Evolutionary conservation across 495 filamentous ascomycete genomes (phyloP).

Genomic region (Penicillium pancosmium): DNA sequence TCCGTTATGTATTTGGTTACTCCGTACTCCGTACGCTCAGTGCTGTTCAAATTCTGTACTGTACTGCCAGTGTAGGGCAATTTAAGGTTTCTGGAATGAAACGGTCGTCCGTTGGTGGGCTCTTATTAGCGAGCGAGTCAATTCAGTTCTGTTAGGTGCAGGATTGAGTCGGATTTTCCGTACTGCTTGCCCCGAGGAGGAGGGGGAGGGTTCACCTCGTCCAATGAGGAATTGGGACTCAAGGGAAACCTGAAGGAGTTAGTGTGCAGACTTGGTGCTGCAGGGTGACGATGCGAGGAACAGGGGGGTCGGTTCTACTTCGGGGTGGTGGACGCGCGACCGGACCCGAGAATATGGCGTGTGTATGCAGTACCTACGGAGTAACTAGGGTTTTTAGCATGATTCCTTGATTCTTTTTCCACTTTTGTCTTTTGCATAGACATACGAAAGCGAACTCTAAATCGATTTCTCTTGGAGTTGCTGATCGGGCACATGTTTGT

Average conservation of each 20-base stretch:
- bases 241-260: not conserved
- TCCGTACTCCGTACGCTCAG: not conserved
- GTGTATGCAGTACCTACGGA: too few relatives aligned
- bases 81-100: constrained; percentile 6
- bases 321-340: not conserved
- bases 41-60: too few relatives aligned
- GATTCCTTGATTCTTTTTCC: too few relatives aligned
- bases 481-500: not conserved
- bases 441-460: too few relatives aligned
- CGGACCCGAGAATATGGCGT: not conserved
- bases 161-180: not conserved
- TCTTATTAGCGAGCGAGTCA: not conserved
- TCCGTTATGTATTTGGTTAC: too few relatives aligned
- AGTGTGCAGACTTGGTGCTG: constrained; percentile 1
- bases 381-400: too few relatives aligned
- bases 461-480: too few relatives aligned
- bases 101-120: not conserved
- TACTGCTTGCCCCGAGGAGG: not conserved
- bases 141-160: not conserved
- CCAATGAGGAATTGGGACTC: not conserved
- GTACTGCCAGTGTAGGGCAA: too few relatives aligned
- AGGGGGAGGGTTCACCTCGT: too few relatives aligned
- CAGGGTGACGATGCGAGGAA: not conserved
- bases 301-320: constrained; percentile 1
- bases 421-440: too few relatives aligned